Base-by-base conservation (phyloP, 768 basidiomycete genomes). In the Tricholomella constricta region DNA sequence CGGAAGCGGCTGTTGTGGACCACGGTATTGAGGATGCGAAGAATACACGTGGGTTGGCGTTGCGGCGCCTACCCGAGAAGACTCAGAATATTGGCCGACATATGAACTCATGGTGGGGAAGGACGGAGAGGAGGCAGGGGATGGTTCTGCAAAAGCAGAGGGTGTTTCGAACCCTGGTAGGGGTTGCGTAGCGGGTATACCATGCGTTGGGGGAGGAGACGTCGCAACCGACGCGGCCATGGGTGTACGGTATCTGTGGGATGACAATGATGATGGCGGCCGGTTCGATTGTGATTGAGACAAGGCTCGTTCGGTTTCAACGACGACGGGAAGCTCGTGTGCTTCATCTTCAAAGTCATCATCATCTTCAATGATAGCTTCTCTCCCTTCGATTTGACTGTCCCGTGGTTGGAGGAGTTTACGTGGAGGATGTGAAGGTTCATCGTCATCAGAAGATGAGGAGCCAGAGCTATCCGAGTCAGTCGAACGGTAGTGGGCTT, bases 171-270 rank as follows among this genome's bases (percentile, higher is more conserved):
- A 89, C 17, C 72, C 72, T 7, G 89, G 88, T 46, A 82, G 76
- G 3, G 90, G 91, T 65, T 93, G 91, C n/a, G 75, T 77, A 12
- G 78, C 70, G 6, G 89, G 88, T 15, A 88, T 67, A 41, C 69
- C 60, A 20, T 73, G 75, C 15, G 71, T 54, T 36, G 79, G 78
- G 22, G 83, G 79, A 6, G 83, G 77, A 4, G 86, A 82, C 63
- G 84, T 72, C 15, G 81, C 74, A 10, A 82, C 67, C 14, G 88
- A 85, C 34, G 82, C 79, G 12, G 81, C 78, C 63, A 85, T 76
- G 6, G 91, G 91, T 26, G 91, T 92, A 48, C 85, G 89, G 65
- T 93, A 92, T 42, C 85, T 81, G 45, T 84, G 78, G 2, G 88
- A 86, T 2, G 91, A 91, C 43, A 86, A 65, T 15, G 91, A 88